These are phyloP conservation scores for Nymphaea colorata DNA, from an alignment of 164 flowering plant genomes.

Conservation along the genomic window DNA sequence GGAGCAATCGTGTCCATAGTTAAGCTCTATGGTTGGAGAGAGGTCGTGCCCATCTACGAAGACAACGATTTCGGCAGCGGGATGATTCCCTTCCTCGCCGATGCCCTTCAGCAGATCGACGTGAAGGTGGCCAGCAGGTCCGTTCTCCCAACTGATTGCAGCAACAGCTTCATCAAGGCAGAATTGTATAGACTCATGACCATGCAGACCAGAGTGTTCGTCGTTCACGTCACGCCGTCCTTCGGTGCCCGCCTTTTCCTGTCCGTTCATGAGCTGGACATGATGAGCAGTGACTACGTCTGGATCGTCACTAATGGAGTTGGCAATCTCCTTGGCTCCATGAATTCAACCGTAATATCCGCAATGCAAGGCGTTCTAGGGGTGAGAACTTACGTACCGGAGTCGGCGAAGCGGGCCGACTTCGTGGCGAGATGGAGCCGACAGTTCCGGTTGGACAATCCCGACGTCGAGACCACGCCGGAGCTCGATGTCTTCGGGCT, in stretches of 20 bases:
- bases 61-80: conserved; percentile 9
- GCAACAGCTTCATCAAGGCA: background rate
- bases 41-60: conserved; percentile 8
- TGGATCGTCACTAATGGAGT: conserved; percentile 4
- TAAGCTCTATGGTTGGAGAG: conserved; percentile 8
- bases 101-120: conserved; percentile 3
- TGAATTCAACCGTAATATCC: conserved; percentile 1
- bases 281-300: conserved; percentile 1
- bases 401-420: background rate
- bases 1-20: conserved; percentile 9
- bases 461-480: background rate
- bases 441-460: background rate
- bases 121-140: conserved; percentile 1
- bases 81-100: conserved; percentile 7
- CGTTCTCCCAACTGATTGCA: conserved; percentile 1
- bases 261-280: background rate
- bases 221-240: conserved; percentile 1
- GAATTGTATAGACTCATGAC: conserved; percentile 8
- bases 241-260: background rate
- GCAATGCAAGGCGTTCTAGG: conserved; percentile 1
- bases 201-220: conserved; percentile 5
- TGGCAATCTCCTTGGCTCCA: background rate
- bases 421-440: background rate
- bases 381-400: background rate
- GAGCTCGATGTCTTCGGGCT: background rate